These are phyloP conservation scores for Metarhizium brunneum DNA, from an alignment of 2,329 filamentous ascomycete genomes.

Conservation along the genomic window DNA sequence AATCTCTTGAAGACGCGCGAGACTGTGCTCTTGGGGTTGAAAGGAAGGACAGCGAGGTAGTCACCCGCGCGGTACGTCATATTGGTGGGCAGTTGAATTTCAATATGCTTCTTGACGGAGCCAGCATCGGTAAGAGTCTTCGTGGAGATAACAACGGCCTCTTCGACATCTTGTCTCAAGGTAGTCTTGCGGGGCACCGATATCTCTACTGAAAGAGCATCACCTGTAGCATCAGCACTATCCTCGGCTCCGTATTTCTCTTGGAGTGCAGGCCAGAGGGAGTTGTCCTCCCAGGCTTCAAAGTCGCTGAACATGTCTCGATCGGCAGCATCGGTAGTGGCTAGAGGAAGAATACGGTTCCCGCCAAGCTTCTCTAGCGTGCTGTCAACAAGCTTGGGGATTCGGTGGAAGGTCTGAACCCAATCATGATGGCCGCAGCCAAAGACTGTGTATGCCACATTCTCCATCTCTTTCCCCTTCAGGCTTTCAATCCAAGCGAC, in stretches of 20 bases:
- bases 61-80: slow-evolving; percentile 64
- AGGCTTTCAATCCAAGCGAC: slow-evolving; percentile 54
- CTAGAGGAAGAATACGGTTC: slow-evolving; percentile 32
- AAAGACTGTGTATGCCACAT: slow-evolving; percentile 58
- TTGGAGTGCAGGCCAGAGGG: slow-evolving; percentile 40
- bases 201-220: slow-evolving; percentile 35
- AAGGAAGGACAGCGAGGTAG: slow-evolving; percentile 64
- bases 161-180: slow-evolving; percentile 54
- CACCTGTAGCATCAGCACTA: slow-evolving; percentile 2
- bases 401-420: slow-evolving; percentile 54
- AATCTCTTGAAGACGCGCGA: slow-evolving; percentile 57
- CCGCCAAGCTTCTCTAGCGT: slow-evolving; percentile 31
- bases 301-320: slow-evolving; percentile 60
- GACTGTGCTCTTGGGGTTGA: slow-evolving; percentile 56
- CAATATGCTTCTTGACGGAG: slow-evolving; percentile 54
- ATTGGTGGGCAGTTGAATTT: slow-evolving; percentile 56
- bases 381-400: slow-evolving; percentile 54
- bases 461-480: slow-evolving; percentile 40
- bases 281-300: slow-evolving; percentile 56
- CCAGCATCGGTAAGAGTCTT: slow-evolving; percentile 40
- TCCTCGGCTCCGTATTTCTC: slow-evolving; percentile 30
- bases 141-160: slow-evolving; percentile 48
- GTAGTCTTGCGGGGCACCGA: slow-evolving; percentile 44
- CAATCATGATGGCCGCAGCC: slow-evolving; percentile 54
- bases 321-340: slow-evolving; percentile 49